Evolutionary conservation across 2,329 filamentous ascomycete species (phyloP).

Genomic region (Thyridium curvatum): DNA sequence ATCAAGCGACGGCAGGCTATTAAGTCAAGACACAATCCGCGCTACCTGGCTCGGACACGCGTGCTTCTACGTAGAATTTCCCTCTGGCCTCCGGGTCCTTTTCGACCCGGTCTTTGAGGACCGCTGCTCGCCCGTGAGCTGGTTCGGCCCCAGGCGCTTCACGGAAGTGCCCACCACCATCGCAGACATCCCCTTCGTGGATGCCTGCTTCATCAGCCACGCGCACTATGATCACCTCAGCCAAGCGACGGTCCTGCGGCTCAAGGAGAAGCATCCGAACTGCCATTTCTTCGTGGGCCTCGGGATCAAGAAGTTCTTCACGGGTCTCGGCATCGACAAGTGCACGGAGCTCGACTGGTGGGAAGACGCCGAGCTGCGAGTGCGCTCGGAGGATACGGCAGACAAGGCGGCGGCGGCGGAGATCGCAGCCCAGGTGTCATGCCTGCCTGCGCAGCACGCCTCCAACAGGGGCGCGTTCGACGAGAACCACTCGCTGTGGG

Average conservation of each 20-base stretch:
- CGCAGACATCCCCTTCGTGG: constrained; percentile 68
- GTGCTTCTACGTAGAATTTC: constrained; percentile 89
- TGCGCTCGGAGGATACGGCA: constrained; percentile 7
- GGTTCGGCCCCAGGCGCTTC: constrained; percentile 68
- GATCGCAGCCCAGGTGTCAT: constrained; percentile 68
- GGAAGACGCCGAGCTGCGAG: constrained; percentile 67
- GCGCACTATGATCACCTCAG: constrained; percentile 93
- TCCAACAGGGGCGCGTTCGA: constrained; percentile 65
- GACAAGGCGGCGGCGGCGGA: constrained; percentile 24
- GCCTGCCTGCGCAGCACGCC: constrained; percentile 79
- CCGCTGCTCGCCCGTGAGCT: constrained; percentile 67
- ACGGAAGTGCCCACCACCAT: constrained; percentile 72
- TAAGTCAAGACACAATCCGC: constrained; percentile 48
- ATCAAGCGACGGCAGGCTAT: background rate
- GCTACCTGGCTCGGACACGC: constrained; percentile 95
- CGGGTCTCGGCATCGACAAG: constrained; percentile 59
- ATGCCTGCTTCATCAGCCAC: constrained; percentile 78
- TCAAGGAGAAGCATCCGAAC: constrained; percentile 65
- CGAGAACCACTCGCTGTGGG: constrained; percentile 74
- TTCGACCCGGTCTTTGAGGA: constrained; percentile 93
- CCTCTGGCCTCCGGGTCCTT: constrained; percentile 75
- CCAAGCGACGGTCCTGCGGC: constrained; percentile 64
- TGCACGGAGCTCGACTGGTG: constrained; percentile 95
- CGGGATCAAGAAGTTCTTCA: constrained; percentile 80
- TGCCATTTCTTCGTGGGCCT: constrained; percentile 86